A percentile compares a stretch with the other conserved stretches of the same genome.
Conservation (phyloP, 2,329 filamentous ascomycete genomes). For the Aaosphaeria arxii region DNA sequence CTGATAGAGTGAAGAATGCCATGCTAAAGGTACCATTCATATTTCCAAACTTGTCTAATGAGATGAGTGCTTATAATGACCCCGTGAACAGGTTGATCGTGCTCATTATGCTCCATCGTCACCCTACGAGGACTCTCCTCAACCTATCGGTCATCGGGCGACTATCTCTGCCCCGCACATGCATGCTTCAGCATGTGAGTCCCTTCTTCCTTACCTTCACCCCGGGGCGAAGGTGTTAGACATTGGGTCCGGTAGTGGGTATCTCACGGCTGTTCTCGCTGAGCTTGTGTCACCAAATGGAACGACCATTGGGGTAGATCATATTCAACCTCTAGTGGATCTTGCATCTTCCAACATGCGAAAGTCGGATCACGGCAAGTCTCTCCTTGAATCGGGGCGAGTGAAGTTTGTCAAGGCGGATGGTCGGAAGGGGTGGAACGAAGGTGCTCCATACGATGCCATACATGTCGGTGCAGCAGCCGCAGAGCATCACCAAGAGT, state of each 20-base stretch:
- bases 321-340: conserved; percentile 47
- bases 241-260: conserved; percentile 55
- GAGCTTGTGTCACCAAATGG: conserved; percentile 62
- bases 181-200: conserved; percentile 65
- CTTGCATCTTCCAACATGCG: conserved; percentile 40
- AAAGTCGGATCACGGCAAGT: conserved; percentile 47
- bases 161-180: conserved; percentile 74
- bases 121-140: conserved; percentile 73
- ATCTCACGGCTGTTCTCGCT: conserved; percentile 84
- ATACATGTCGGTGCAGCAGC: conserved; percentile 95
- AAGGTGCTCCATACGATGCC: conserved; percentile 70
- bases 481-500: conserved; percentile 63
- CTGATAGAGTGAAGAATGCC: conserved; percentile 69
- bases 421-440: conserved; percentile 45
- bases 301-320: conserved; percentile 48
- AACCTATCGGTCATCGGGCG: conserved; percentile 63
- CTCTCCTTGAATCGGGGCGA: conserved; percentile 60
- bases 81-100: conserved; percentile 68
- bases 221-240: conserved; percentile 51
- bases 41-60: background rate
- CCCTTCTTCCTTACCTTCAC: conserved; percentile 56
- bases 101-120: conserved; percentile 71
- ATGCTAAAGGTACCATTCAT: conserved; percentile 62
- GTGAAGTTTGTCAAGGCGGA: conserved; percentile 74
- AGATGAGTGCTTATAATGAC: background rate